Percentiles rank a stretch among this genome's conserved stretches.
These are phyloP conservation scores for Edaphochlamys debaryana DNA, from an alignment of 139 green algal genomes.

Conservation along the genomic window DNA sequence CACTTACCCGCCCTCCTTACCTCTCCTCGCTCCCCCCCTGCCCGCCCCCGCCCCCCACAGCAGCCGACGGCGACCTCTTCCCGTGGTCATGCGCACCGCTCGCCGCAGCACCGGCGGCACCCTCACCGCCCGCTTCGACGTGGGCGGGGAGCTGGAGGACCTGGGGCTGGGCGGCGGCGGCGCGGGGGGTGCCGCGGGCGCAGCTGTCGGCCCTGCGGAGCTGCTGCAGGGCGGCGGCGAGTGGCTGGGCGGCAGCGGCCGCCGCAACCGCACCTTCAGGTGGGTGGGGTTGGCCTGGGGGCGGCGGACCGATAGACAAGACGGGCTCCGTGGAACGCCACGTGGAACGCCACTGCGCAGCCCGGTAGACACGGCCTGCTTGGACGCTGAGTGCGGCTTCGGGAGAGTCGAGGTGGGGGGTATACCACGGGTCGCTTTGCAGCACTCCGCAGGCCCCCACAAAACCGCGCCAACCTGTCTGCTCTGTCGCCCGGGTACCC, in stretches of 20 bases:
- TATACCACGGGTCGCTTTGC: no score
- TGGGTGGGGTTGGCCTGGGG: background rate
- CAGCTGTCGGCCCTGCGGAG: conserved; percentile 15
- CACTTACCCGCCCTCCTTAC: background rate
- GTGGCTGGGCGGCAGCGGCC: conserved; percentile 12
- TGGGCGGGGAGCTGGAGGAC: conserved; percentile 16
- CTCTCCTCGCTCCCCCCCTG: background rate
- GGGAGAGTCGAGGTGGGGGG: no score
- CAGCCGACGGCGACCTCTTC: background rate
- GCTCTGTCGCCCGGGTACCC: background rate
- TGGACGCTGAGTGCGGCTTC: no score
- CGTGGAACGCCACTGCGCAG: background rate
- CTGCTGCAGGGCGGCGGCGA: conserved; percentile 16
- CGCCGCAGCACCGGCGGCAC: conserved; percentile 1
- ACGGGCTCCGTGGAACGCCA: background rate
- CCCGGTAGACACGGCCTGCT: no score
- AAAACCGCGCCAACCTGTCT: no score
- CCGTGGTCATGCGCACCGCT: background rate
- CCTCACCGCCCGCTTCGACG: background rate
- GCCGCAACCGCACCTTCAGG: conserved; percentile 32
- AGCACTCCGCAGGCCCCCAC: no score
- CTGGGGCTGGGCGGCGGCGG: conserved; percentile 4
- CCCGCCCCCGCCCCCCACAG: background rate
- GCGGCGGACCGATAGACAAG: background rate
- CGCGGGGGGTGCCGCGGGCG: background rate